phyloP scores from a whole-genome alignment of 257 asterid genomes.

The Knoxia roxburghii region DNA sequence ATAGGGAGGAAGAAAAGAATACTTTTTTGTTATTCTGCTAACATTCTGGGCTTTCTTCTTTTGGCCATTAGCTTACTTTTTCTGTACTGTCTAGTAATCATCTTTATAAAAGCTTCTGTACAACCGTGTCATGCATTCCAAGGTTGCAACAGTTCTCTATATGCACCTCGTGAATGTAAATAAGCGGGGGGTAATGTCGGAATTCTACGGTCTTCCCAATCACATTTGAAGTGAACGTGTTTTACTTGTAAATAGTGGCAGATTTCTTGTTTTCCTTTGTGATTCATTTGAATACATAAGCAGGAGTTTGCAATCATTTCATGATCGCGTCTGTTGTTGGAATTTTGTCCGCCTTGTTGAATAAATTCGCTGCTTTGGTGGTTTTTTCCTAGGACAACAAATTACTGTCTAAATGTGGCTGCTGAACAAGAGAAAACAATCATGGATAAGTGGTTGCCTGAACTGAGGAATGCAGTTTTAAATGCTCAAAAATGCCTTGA shows the following conservation, averaged over 20 bases:
- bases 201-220: not conserved
- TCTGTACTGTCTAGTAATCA: not conserved
- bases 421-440: slow-evolving; percentile 86
- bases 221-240: not conserved
- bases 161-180: not conserved
- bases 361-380: slow-evolving; percentile 16
- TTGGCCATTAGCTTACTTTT: not conserved
- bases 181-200: not conserved
- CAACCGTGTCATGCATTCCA: not conserved
- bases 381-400: slow-evolving; percentile 68
- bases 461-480: slow-evolving; percentile 58
- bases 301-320: not conserved
- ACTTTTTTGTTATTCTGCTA: too few relatives aligned
- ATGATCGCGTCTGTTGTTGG: not conserved
- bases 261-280: not conserved
- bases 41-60: not conserved
- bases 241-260: not conserved
- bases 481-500: slow-evolving; percentile 84
- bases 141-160: not conserved
- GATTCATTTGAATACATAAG: not conserved
- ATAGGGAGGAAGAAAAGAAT: not conserved
- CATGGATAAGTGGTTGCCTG: slow-evolving; percentile 82
- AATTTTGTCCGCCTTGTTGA: not conserved
- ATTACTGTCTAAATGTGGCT: slow-evolving; percentile 77
- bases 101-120: not conserved